Conservation (phyloP, 345 rosid genomes). For the Gynandropsis gynandra region DNA sequence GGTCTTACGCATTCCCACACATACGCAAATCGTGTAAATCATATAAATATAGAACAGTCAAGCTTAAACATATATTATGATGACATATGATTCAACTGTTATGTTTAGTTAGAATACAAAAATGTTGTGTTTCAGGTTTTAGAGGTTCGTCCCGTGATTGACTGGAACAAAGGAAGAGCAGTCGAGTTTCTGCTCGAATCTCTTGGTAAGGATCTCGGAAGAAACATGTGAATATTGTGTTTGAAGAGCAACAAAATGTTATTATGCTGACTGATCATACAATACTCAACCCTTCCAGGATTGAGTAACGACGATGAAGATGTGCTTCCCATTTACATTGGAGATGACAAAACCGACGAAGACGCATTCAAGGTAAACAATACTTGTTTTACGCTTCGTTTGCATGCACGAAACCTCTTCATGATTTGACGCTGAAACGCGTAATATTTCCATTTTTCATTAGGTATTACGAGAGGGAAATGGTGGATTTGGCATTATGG, state of each 20-base stretch:
- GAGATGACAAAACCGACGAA: slow-evolving; percentile 83
- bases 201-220: slow-evolving; percentile 59
- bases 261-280: too few species aligned
- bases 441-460: too few species aligned
- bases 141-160: slow-evolving; percentile 89
- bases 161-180: slow-evolving; percentile 96
- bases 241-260: too few species aligned
- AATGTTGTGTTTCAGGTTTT: slow-evolving; percentile 54
- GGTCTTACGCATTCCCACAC: neutral
- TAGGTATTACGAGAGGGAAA: slow-evolving; percentile 56
- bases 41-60: too few species aligned
- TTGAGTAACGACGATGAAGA: slow-evolving; percentile 46
- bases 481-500: slow-evolving; percentile 69
- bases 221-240: too few species aligned
- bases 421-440: neutral
- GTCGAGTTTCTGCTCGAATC: slow-evolving; percentile 85
- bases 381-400: neutral
- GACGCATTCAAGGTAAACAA: slow-evolving; percentile 74
- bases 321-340: slow-evolving; percentile 78
- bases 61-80: too few species aligned
- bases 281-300: slow-evolving; percentile 33
- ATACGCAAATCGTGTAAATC: too few species aligned
- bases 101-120: too few species aligned
- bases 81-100: too few species aligned
- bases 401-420: too few species aligned